Evolutionary conservation across 495 filamentous ascomycete species (phyloP), one percentile per base, ranked within the genome.

Genomic region (Penicillium ochrochloron): DNA sequence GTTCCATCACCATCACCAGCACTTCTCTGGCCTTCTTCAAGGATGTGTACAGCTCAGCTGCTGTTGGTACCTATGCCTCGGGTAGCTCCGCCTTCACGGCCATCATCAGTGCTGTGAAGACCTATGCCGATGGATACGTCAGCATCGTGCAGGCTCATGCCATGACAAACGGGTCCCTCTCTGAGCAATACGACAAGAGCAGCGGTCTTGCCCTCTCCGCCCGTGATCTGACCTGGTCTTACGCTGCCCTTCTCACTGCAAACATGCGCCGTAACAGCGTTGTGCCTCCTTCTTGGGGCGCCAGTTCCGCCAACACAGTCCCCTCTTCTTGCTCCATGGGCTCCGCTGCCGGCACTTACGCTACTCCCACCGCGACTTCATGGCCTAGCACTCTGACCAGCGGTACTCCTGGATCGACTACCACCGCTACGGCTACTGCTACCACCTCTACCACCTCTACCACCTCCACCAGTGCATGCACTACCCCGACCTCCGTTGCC

Each of bases 41-140:
- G 53, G 81, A 82, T 66, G 68, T 89, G 21, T 72, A 81, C 41
- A 73, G 84, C 5, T 75, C 76, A 11, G 78, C 79, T 33, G 69
- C 76, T 12, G 70, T 71, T 48, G 86, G 87, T 19, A 88, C 83
- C 6, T 88, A 85, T 70, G 52, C 72, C 14, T 75, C 79, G 0
- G 63, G 61, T 35, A 80, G 80, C 4, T 61, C 79, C 1, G 80
- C 78, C 7, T 90, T 82, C 75, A 76, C 74, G 5, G 59, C 76
- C n/a, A 78, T 90, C 52, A 74, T 84, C 39, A 76, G 76, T 29
- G 85, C 85, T n/a, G 81, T 89, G n/a, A 81, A 75, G 61, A 75
- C 74, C 23, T 90, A 90, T 64, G 88, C 88, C 9, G 89, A 91
- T 69, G 86, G 85, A 41, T 91, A 85, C 68, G 67, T 90, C 35